Evolutionary conservation across 2,329 filamentous ascomycete species (phyloP).

Genomic region (Aureobasidium leucospermi): DNA sequence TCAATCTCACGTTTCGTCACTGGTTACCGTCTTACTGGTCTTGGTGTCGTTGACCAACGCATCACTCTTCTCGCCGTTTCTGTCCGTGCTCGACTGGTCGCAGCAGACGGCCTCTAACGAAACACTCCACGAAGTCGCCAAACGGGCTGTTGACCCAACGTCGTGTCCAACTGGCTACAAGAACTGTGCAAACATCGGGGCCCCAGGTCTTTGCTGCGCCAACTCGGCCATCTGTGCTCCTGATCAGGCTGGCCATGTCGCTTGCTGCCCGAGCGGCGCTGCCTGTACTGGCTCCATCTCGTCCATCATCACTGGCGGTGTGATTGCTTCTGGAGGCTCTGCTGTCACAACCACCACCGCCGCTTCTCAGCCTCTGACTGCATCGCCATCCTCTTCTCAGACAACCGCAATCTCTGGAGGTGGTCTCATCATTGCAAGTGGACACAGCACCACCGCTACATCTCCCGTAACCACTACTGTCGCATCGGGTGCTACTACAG

Average conservation of each 20-base stretch:
- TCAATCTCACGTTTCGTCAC: neutral
- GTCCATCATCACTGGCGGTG: conserved; percentile 28
- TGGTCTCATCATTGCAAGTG: conserved; percentile 21
- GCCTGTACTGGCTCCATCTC: conserved; percentile 51
- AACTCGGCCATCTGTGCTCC: conserved; percentile 46
- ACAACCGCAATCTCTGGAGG: conserved; percentile 19
- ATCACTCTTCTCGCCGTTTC: conserved; percentile 15
- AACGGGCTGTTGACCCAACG: conserved; percentile 30
- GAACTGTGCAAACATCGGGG: conserved; percentile 46
- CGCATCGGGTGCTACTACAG: conserved; percentile 15
- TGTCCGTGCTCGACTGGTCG: conserved; percentile 9
- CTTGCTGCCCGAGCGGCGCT: conserved; percentile 53
- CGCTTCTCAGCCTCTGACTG: conserved; percentile 16
- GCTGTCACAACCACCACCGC: conserved; percentile 18
- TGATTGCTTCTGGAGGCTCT: conserved; percentile 21
- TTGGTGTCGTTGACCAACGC: neutral
- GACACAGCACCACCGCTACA: conserved; percentile 15
- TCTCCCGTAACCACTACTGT: conserved; percentile 16
- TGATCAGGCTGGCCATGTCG: conserved; percentile 51
- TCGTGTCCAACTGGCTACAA: conserved; percentile 47
- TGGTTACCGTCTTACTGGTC: neutral
- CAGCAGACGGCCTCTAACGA: neutral
- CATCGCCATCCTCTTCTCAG: conserved; percentile 16
- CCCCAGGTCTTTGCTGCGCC: conserved; percentile 49
- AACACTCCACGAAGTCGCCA: conserved; percentile 21